phyloP scores from a whole-genome alignment of 192 early-diverging fungal genomes.

The Phycomyces nitens region DNA sequence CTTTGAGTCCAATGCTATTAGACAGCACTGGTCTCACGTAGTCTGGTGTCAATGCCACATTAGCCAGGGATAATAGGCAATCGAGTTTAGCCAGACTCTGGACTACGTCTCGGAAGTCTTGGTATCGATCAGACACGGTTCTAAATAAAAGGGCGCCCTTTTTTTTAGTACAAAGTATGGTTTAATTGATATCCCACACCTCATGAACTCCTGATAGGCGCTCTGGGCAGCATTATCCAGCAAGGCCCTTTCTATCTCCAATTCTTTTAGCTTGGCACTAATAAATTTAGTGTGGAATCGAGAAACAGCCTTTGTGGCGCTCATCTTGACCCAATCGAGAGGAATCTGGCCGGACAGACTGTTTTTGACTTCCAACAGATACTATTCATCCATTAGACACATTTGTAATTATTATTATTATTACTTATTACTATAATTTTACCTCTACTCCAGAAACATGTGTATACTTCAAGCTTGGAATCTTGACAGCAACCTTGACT shows the following conservation, averaged over 20 bases:
- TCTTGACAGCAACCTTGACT: conserved; percentile 47
- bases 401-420: too few species aligned
- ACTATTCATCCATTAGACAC: conserved; percentile 23
- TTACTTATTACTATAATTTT: not conserved
- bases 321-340: conserved; percentile 68
- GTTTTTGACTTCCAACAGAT: conserved; percentile 70
- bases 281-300: conserved; percentile 66
- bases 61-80: conserved; percentile 61
- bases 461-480: conserved; percentile 50
- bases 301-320: conserved; percentile 61
- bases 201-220: conserved; percentile 53
- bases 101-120: conserved; percentile 54
- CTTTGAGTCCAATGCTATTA: conserved; percentile 43
- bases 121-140: conserved; percentile 34
- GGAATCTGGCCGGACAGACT: conserved; percentile 56
- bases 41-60: conserved; percentile 47
- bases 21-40: conserved; percentile 61
- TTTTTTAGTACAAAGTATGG: not conserved
- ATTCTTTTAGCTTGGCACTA: conserved; percentile 49
- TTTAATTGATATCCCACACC: too few species aligned
- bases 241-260: conserved; percentile 52
- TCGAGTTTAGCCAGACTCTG: conserved; percentile 57
- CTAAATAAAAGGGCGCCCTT: not conserved
- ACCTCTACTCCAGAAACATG: conserved; percentile 66
- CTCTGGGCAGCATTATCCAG: conserved; percentile 51